Base-by-base conservation (phyloP, 2,329 filamentous ascomycete genomes). In the Metarhizium robertsii region DNA sequence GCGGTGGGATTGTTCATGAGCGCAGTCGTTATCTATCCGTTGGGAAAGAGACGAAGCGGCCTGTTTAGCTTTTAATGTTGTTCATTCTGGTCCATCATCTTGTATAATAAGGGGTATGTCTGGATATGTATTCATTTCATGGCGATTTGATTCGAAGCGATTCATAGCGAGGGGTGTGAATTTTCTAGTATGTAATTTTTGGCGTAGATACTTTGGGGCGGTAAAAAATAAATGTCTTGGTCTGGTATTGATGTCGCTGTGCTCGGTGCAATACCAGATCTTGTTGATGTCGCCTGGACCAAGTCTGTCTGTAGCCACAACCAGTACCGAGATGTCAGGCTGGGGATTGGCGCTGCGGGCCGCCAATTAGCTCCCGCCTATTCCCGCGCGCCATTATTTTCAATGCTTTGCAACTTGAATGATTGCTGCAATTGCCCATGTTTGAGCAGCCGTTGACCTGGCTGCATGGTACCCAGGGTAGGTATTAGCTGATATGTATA, bases 1-100 rank as follows among this genome's bases (percentile, higher is more conserved):
- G 76, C 76, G 6, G 73, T 78, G 11, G 76, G 76, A 2, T 64
- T 79, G 6, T 79, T 79, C 57, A 62, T 79, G 58, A 76, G 75
- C 56, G 75, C 76, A 2, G 63, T 79, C 36, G 62, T 79, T 25
- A 67, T 79, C 6, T 79, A 78, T 58, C 76, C 76, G 6, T 66
- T 78, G 38, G 76, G 75, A 43, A 79, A 78, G 64, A 70, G 75
- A 47, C 71, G 76, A 47, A 78, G 75, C 56, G 75, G 75, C 4
- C 63, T 79, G 10, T 79, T 78, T 63, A 78, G 75, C 56, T 75
- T 78, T 55, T 78, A 62, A 51, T 46, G 29, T 16, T 16, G 25
- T 42, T 34, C 4, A 18, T 50, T 51, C 45, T 13, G 20, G 5
- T 50, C 2, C 1, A 14, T n/a, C 10, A 18, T 45, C 10, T 51